Percentiles rank a stretch among this genome's conserved stretches.
Evolutionary conservation across 352 stramenopile species (phyloP).

Genomic region (Hyaloperonospora arabidopsidis): DNA sequence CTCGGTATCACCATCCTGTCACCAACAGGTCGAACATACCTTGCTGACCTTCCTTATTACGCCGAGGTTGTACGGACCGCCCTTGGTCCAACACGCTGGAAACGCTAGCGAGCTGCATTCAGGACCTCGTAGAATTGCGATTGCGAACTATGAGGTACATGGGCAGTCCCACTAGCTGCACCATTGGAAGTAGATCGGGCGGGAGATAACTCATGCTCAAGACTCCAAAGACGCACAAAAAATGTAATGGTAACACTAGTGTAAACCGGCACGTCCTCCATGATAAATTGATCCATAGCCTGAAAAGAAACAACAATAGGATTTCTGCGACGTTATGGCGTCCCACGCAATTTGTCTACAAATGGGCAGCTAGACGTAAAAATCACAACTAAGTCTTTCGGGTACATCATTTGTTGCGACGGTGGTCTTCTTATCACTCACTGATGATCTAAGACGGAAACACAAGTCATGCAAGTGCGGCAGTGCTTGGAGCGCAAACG

Average conservation of each 20-base stretch:
- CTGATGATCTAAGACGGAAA: conserved; percentile 97
- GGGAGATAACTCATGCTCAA: conserved; percentile 40
- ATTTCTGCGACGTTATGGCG: conserved; percentile 94
- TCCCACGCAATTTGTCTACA: conserved; percentile 98
- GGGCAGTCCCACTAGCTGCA: conserved; percentile 56
- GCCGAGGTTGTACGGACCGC: conserved; percentile 42
- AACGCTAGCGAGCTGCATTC: conserved; percentile 59
- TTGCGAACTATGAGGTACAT: conserved; percentile 61
- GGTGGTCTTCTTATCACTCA: conserved; percentile 26
- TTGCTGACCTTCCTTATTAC: conserved; percentile 38
- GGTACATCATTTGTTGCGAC: background rate
- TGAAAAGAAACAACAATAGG: conserved; percentile 50
- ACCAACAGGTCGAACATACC: conserved; percentile 26
- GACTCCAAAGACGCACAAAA: conserved; percentile 25
- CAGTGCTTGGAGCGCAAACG: conserved; percentile 79
- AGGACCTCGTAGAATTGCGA: conserved; percentile 71
- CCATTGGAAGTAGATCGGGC: conserved; percentile 40
- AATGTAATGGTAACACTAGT: conserved; percentile 37
- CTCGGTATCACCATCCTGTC: conserved; percentile 16
- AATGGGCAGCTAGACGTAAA: conserved; percentile 84
- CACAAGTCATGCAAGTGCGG: conserved; percentile 89
- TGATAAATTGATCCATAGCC: conserved; percentile 34
- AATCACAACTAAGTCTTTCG: conserved; percentile 7
- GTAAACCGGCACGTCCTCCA: conserved; percentile 53
- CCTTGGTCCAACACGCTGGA: conserved; percentile 27